Evolutionary conservation across 164 flowering plant species (phyloP), one percentile per base, ranked within the genome.

Genomic region (Buxus sempervirens): DNA sequence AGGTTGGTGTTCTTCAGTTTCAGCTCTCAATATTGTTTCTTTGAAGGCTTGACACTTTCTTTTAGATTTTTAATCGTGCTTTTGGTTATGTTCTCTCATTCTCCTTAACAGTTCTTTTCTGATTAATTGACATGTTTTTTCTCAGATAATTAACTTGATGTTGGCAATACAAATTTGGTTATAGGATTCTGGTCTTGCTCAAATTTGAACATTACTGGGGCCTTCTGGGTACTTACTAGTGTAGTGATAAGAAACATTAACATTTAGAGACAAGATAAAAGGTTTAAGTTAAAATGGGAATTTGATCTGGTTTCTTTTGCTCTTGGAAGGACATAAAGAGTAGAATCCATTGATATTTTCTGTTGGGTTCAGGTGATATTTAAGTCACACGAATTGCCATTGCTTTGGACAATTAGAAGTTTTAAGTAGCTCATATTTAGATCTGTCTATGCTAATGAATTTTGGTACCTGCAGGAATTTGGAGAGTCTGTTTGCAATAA

Each of bases 381-480:
- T 58, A 4, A 23, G 12, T n/a, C n/a, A n/a, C n/a, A n/a, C n/a
- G n/a, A n/a, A 54, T 38, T 21, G 3, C 21, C n/a, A 15, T 55
- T 55, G 24, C 9, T n/a, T 36, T 10, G 9, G 15, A n/a, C n/a
- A n/a, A n/a, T n/a, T n/a, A n/a, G n/a, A 14, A 48, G 58, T n/a
- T 66, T 53, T 45, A 28, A 7, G 23, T 22, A 38, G 27, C 32
- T 18, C n/a, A 28, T 14, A 22, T 28, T 65, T 25, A 59, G 67
- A 58, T 68, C 41, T 68, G n/a, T 25, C 32, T 14, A 53, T 26
- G 32, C 10, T 67, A 20, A 55, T 28, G 15, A 58, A 54, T n/a
- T 71, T 56, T 73, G 58, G 42, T 64, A 64, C 57, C 54, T 78
- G 73, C 72, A 81, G 84, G 79, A 69, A 71, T 71, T 71, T 71